Conservation (phyloP, 2,329 filamentous ascomycete genomes). For the Aspergillus clavatus region DNA sequence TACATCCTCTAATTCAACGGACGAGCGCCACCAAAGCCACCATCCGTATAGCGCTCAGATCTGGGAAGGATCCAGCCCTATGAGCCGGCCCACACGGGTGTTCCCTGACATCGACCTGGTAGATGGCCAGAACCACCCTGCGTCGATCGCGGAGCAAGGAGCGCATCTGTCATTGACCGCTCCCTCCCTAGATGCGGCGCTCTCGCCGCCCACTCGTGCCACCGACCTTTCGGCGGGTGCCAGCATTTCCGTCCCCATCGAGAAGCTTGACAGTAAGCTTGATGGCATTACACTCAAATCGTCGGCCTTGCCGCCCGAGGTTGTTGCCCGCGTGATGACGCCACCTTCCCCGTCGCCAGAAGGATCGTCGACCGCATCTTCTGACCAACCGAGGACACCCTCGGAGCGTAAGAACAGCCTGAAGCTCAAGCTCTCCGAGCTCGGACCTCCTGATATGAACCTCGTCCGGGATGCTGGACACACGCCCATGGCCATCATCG, state of each 20-base stretch:
- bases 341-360: conserved; percentile 33
- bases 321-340: conserved; percentile 42
- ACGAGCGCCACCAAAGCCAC: conserved; percentile 5
- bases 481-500: conserved; percentile 42
- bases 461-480: conserved; percentile 41
- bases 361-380: conserved; percentile 23
- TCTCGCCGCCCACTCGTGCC: conserved; percentile 35
- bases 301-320: conserved; percentile 39
- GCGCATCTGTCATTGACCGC: conserved; percentile 15
- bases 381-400: conserved; percentile 19
- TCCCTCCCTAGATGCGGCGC: conserved; percentile 37
- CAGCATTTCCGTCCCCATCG: conserved; percentile 42
- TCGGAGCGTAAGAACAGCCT: conserved; percentile 29
- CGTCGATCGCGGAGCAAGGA: conserved; percentile 30
- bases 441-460: conserved; percentile 37
- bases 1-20: background rate
- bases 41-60: conserved; percentile 27
- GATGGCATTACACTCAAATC: conserved; percentile 47
- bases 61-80: conserved; percentile 42
- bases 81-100: conserved; percentile 39
- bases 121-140: conserved; percentile 19
- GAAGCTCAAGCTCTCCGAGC: conserved; percentile 33
- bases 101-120: conserved; percentile 35
- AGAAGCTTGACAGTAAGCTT: conserved; percentile 43
- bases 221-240: conserved; percentile 27